Percentiles rank a stretch among this genome's conserved stretches.
These are phyloP conservation scores for Fusarium musae DNA, from an alignment of 2,329 filamentous ascomycete species.

Conservation along the genomic window DNA sequence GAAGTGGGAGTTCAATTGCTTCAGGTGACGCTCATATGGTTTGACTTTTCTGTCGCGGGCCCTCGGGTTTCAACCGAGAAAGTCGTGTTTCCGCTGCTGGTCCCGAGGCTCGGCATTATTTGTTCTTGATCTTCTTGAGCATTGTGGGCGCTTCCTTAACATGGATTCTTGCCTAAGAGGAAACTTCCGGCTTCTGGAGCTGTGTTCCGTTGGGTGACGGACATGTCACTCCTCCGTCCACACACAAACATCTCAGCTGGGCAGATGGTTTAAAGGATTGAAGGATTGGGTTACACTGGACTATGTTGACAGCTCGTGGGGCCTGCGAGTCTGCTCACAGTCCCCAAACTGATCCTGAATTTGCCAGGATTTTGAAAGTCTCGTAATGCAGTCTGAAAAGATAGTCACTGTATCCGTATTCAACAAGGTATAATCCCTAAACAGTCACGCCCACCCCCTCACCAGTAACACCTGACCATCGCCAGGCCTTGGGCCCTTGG, in stretches of 20 bases:
- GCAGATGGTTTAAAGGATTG: neutral
- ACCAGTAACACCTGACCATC: conserved; percentile 31
- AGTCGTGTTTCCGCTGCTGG: neutral
- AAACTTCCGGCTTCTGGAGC: neutral
- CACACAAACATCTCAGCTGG: neutral
- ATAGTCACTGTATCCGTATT: neutral
- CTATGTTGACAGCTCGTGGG: neutral
- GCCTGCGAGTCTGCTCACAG: neutral
- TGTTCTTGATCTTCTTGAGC: neutral
- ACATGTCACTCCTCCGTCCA: neutral
- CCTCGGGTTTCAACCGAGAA: neutral
- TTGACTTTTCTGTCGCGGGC: neutral
- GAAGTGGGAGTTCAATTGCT: neutral
- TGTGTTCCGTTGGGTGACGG: neutral
- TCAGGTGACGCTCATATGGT: neutral
- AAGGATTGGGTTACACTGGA: neutral
- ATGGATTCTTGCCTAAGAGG: neutral
- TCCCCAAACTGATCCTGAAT: neutral
- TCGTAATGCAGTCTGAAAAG: neutral
- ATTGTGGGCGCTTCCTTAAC: neutral
- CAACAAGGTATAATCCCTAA: neutral
- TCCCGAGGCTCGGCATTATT: neutral
- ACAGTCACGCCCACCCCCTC: conserved; percentile 9
- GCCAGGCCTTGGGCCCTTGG: conserved; percentile 42
- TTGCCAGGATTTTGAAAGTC: neutral